These are phyloP conservation scores for Primulina eburnea DNA, from an alignment of 257 asterid genomes.

Conservation along the genomic window DNA sequence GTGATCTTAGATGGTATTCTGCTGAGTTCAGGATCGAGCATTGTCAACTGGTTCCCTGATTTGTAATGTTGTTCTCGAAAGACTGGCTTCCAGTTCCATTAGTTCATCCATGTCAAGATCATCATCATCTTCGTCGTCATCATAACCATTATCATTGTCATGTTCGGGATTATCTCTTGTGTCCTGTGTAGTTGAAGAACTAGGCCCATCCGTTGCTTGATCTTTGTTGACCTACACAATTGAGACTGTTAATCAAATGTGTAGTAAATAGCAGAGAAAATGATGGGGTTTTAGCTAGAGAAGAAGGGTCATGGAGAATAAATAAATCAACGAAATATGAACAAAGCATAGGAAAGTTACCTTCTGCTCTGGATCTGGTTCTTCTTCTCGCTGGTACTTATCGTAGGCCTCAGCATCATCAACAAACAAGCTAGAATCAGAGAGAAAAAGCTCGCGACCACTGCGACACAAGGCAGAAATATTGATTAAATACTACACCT, in stretches of 20 bases:
- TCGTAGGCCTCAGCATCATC: slow-evolving; percentile 65
- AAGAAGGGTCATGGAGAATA: not conserved
- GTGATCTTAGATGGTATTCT: slow-evolving; percentile 19
- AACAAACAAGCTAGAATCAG: slow-evolving; percentile 56
- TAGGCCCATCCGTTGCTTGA: slow-evolving; percentile 44
- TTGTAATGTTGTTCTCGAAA: slow-evolving; percentile 63
- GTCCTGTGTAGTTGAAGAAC: slow-evolving; percentile 53
- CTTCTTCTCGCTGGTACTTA: slow-evolving; percentile 45
- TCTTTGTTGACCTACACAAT: slow-evolving; percentile 52
- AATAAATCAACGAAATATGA: not conserved
- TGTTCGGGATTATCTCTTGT: slow-evolving; percentile 29
- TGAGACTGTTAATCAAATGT: not conserved
- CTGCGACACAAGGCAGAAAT: slow-evolving; percentile 29
- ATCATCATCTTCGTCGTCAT: slow-evolving; percentile 58
- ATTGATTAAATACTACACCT: slow-evolving; percentile 14
- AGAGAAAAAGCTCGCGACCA: slow-evolving; percentile 63
- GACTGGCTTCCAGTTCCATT: slow-evolving; percentile 84
- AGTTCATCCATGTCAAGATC: slow-evolving; percentile 86
- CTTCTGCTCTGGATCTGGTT: slow-evolving; percentile 32
- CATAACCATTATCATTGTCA: slow-evolving; percentile 22
- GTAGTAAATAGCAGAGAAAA: slow-evolving; percentile 7
- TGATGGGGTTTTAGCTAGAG: slow-evolving; percentile 1
- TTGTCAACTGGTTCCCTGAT: slow-evolving; percentile 48
- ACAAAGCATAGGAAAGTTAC: slow-evolving; percentile 17
- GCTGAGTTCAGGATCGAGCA: slow-evolving; percentile 26